phyloP scores from a whole-genome alignment of 2,329 filamentous ascomycete genomes.

The Aaosphaeria arxii region DNA sequence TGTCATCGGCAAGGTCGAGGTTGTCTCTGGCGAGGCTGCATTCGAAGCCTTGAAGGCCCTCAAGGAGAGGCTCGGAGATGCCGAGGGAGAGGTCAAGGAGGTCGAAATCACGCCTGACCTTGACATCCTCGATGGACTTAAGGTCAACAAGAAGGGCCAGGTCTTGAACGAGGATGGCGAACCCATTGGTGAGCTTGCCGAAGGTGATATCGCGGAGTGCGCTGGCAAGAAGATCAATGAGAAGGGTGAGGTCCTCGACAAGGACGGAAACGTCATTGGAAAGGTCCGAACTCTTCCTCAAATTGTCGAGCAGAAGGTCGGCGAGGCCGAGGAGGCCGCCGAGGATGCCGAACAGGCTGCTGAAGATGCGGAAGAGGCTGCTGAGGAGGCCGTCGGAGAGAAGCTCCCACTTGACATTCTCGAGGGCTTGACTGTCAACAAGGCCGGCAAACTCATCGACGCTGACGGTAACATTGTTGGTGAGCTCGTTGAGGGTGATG shows the following conservation, averaged over 20 bases:
- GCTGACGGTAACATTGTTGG: slow-evolving; percentile 46
- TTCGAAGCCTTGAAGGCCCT: slow-evolving; percentile 49
- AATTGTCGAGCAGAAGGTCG: slow-evolving; percentile 30
- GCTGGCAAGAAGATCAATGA: slow-evolving; percentile 64
- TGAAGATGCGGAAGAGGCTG: slow-evolving; percentile 21
- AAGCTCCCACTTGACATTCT: slow-evolving; percentile 49
- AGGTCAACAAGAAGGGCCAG: slow-evolving; percentile 59
- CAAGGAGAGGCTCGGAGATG: slow-evolving; percentile 45
- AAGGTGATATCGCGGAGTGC: slow-evolving; percentile 60
- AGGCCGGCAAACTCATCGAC: slow-evolving; percentile 50
- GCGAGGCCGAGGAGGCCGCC: slow-evolving; percentile 30
- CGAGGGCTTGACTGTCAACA: slow-evolving; percentile 50
- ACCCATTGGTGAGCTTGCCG: slow-evolving; percentile 50
- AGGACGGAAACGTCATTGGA: slow-evolving; percentile 61
- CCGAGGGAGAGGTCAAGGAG: slow-evolving; percentile 41
- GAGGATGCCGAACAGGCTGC: slow-evolving; percentile 30
- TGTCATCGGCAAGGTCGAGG: slow-evolving; percentile 48
- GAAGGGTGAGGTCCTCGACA: slow-evolving; percentile 63
- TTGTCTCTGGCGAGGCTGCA: slow-evolving; percentile 49
- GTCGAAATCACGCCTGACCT: slow-evolving; percentile 43
- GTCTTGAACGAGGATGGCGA: slow-evolving; percentile 54
- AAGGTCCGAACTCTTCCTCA: slow-evolving; percentile 55
- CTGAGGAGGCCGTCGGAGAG: slow-evolving; percentile 29
- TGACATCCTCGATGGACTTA: slow-evolving; percentile 50
- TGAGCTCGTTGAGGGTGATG: slow-evolving; percentile 50